Conservation (phyloP, 495 filamentous ascomycete genomes). For the Peziza echinospora region DNA sequence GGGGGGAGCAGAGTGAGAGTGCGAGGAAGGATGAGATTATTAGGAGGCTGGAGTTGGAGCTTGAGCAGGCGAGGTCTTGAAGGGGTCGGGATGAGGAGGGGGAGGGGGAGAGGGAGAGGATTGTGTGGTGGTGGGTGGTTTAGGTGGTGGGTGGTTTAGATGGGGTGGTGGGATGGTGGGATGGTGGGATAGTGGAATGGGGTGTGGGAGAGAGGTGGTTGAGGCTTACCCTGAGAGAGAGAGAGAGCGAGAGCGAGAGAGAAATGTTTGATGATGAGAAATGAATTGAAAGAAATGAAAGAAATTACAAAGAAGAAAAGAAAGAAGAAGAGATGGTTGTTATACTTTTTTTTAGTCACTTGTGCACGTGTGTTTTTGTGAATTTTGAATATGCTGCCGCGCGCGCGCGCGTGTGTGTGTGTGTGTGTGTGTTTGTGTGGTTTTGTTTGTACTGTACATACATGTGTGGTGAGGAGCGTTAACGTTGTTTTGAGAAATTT, state of each 20-base stretch:
- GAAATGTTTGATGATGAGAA: no score
- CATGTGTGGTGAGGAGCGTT: no score
- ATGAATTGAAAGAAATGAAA: no score
- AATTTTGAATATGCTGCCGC: no score
- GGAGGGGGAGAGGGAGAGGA: background rate
- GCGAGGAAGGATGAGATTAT: slow-evolving; percentile 41
- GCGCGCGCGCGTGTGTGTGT: no score
- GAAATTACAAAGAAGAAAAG: no score
- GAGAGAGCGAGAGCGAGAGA: background rate
- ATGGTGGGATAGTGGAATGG: background rate
- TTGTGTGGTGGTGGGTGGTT: no score
- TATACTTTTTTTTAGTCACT: no score
- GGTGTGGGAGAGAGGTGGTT: background rate
- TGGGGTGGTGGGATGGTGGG: background rate
- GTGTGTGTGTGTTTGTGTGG: no score
- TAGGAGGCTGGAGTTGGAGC: slow-evolving; percentile 43
- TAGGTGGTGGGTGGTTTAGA: background rate
- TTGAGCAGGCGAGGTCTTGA: slow-evolving; percentile 33
- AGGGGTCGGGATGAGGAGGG: background rate
- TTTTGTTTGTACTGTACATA: no score
- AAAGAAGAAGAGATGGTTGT: no score
- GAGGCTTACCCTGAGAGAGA: background rate
- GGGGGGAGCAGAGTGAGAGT: slow-evolving; percentile 20
- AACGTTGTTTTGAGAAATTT: background rate
- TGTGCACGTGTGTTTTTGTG: no score